Evolutionary conservation across 75 land plant species (phyloP), one percentile per base, ranked within the genome.

Genomic region (Adiantum capillusveneris): DNA sequence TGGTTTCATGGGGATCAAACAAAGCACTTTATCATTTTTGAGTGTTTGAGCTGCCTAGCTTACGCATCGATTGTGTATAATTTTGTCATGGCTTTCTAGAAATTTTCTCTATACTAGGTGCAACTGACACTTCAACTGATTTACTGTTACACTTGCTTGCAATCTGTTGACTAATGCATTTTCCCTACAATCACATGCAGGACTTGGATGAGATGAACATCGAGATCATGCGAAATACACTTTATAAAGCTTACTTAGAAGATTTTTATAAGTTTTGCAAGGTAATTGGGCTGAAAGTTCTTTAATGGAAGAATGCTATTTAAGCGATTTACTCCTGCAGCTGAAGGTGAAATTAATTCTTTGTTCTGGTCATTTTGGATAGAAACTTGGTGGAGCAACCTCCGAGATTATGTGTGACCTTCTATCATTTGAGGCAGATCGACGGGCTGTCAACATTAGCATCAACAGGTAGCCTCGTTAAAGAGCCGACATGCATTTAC

Each of bases 161-260:
- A 31, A 31, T 5, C 44, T 37, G 29, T 11, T 28, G 31, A 26
- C 41, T 13, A 51, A 52, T 26, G 14, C 16, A 41, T 22, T 28
- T 6, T 16, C 11, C n/a, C n/a, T n/a, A n/a, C n/a, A n/a, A n/a
- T n/a, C 6, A n/a, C 24, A 6, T 58, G 55, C 60, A 95, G 99
- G 99, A 95, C 57, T 72, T 95, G 78, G 99, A 95, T 82, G 99
- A 95, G 64, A 95, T 95, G 99, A 95, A 95, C 60, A 95, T 95
- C 66, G 99, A 95, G 56, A 90, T 95, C 31, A 95, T 95, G 99
- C 83, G 99, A 58, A 95, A 95, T 68, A 95, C 99, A 27, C 92
- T 95, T 0, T 95, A 95, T 70, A 95, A 95, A 66, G 99, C 99
- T 67, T 95, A 95, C 57, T 74, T 95, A 31, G 96, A 95, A 65